These are phyloP conservation scores for Scheffersomyces ergatensis DNA, from an alignment of 805 yeast genomes.

Conservation along the genomic window DNA sequence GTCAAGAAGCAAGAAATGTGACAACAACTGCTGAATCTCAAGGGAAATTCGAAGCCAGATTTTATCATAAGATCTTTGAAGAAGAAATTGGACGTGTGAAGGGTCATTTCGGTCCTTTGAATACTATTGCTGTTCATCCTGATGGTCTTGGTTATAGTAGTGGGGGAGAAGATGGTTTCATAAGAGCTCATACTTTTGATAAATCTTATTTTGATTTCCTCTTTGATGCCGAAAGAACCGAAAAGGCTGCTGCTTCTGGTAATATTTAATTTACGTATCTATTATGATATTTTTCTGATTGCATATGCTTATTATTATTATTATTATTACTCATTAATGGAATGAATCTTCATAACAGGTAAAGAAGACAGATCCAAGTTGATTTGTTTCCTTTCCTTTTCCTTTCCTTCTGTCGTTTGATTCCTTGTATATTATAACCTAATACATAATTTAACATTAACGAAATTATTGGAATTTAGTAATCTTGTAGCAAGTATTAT, in stretches of 20 bases:
- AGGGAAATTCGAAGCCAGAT: constrained; percentile 96
- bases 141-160: constrained; percentile 91
- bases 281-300: not conserved
- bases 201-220: constrained; percentile 89
- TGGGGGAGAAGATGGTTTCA: constrained; percentile 98
- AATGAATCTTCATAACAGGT: too few relatives aligned
- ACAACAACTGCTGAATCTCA: constrained; percentile 93
- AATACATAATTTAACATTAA: too few relatives aligned
- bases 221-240: constrained; percentile 87
- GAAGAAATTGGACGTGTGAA: constrained; percentile 96
- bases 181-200: constrained; percentile 91
- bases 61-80: constrained; percentile 90
- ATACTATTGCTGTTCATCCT: constrained; percentile 91
- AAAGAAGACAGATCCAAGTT: too few relatives aligned
- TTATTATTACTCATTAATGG: too few relatives aligned
- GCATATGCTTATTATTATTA: too few relatives aligned
- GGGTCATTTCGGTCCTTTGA: constrained; percentile 99
- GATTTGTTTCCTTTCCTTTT: too few relatives aligned
- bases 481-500: too few relatives aligned
- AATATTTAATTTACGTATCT: constrained; percentile 17
- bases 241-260: constrained; percentile 44
- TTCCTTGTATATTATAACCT: too few relatives aligned
- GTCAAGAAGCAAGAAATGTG: constrained; percentile 98
- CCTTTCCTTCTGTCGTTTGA: too few relatives aligned
- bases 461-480: too few relatives aligned